Conservation (phyloP, 2,329 filamentous ascomycete species). For the Fusarium devonianum region DNA sequence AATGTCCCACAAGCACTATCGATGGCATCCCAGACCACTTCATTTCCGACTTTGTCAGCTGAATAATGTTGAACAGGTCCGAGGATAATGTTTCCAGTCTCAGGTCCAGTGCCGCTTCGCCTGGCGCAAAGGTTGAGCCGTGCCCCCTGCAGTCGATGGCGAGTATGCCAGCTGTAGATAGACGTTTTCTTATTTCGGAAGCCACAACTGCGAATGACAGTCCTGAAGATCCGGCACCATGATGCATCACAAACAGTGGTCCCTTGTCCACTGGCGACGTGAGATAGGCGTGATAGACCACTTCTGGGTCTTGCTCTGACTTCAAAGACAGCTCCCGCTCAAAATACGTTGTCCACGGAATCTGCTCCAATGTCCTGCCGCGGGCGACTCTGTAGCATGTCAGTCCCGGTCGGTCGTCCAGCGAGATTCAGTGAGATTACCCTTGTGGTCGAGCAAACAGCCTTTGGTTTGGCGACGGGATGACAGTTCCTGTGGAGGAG, state of each 20-base stretch:
- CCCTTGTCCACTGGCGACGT: slow-evolving; percentile 78
- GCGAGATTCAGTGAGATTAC: slow-evolving; percentile 50
- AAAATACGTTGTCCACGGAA: slow-evolving; percentile 91
- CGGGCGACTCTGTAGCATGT: slow-evolving; percentile 52
- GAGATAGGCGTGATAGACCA: slow-evolving; percentile 85
- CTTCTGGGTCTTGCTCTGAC: slow-evolving; percentile 51
- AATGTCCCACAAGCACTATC: slow-evolving; percentile 87
- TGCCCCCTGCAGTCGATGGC: slow-evolving; percentile 88
- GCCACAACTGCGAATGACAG: slow-evolving; percentile 88
- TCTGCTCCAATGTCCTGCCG: slow-evolving; percentile 67
- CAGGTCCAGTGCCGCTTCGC: slow-evolving; percentile 63
- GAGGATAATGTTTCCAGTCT: slow-evolving; percentile 74
- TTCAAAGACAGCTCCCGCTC: slow-evolving; percentile 82
- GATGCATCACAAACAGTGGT: slow-evolving; percentile 90
- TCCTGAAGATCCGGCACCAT: slow-evolving; percentile 92
- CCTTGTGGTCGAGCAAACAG: slow-evolving; percentile 75
- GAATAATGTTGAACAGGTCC: slow-evolving; percentile 76
- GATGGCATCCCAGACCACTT: slow-evolving; percentile 77
- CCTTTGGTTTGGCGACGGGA: slow-evolving; percentile 76
- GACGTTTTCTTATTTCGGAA: slow-evolving; percentile 75
- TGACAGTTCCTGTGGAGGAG: slow-evolving; percentile 91
- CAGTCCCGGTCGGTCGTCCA: slow-evolving; percentile 34
- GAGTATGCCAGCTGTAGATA: slow-evolving; percentile 83
- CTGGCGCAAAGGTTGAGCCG: slow-evolving; percentile 69
- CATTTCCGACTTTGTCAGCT: slow-evolving; percentile 71